Conservation (phyloP, 2,329 filamentous ascomycete species). For the Fusarium longipes region DNA sequence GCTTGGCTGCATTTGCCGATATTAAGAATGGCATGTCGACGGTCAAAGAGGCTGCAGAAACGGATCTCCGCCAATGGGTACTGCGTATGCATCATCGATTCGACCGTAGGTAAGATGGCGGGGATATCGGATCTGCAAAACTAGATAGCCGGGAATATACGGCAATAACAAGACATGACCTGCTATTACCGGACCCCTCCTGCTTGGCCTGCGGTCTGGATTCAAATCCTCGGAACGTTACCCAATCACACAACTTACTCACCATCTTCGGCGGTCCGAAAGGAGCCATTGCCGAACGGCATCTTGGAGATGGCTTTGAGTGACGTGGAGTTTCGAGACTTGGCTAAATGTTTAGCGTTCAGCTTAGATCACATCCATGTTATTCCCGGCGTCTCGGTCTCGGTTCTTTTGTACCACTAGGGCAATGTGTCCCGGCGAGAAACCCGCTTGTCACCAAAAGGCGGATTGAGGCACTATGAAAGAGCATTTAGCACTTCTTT, state of each 20-base stretch:
- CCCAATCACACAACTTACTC: not conserved
- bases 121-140: constrained; percentile 34
- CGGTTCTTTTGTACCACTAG: not conserved
- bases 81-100: constrained; percentile 4
- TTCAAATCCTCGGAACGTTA: not conserved
- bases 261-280: constrained; percentile 17
- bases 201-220: not conserved
- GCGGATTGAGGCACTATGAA: not conserved
- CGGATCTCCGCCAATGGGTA: not conserved
- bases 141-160: constrained; percentile 28
- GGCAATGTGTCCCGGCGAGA: constrained; percentile 14
- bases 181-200: constrained; percentile 4
- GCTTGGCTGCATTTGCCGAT: not conserved
- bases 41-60: not conserved
- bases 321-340: constrained; percentile 6
- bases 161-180: not conserved
- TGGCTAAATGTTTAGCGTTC: constrained; percentile 26
- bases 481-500: not conserved
- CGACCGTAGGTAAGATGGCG: not conserved
- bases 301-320: constrained; percentile 3
- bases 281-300: constrained; percentile 17
- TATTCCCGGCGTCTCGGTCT: constrained; percentile 37
- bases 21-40: not conserved
- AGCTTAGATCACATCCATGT: constrained; percentile 32
- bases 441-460: constrained; percentile 1